Evolutionary conservation across 1,284 basidiomycete genomes (phyloP), one percentile per base, ranked within the genome.

Genomic region (Cryptococcus sp.): DNA sequence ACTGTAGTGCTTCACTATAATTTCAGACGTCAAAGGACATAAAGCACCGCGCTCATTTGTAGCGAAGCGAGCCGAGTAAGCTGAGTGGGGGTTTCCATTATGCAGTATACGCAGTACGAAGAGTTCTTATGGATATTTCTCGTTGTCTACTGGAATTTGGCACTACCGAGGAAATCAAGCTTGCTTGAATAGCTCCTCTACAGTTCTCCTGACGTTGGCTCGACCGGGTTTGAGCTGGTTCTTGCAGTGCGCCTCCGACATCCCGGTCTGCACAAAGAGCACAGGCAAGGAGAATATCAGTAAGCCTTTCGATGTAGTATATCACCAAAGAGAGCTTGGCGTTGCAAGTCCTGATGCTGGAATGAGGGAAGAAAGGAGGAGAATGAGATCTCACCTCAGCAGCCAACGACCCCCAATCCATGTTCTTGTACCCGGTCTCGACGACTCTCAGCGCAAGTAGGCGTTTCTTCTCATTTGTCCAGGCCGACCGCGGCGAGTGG

Each of bases 371-470:
- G n/a, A 13, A 39, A 41, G 25, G 38, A 25, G 25, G 25, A 25
- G 3, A 3, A 46, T 2, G 47, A 31, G 27, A n/a, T 49, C 61
- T 54, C 47, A 63, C 61, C 58, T 60, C 61, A 35, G 40, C 41
- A 23, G 51, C 50, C 1, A 63, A 45, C n/a, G 19, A 22, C 25
- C 16, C 49, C 61, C 57, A 60, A 41, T 63, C 58, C 61, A 63
- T 59, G 44, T 57, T 22, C 45, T 52, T 57, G 44, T 57, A 60
- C 1, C 44, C 61, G 3, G 61, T 63, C 42, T 63, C 58, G n/a
- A 60, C 19, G 13, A 38, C 47, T 22, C 44, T 41, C 45, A 25
- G 60, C n/a, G 53, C 50, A 13, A 60, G 20, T 1, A 51, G 22
- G 7, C 40, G 35, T 27, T 63, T 60, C 42, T 42, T 54, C 19